Conservation (phyloP, 2,329 filamentous ascomycete species). For the Colletotrichum karsti region DNA sequence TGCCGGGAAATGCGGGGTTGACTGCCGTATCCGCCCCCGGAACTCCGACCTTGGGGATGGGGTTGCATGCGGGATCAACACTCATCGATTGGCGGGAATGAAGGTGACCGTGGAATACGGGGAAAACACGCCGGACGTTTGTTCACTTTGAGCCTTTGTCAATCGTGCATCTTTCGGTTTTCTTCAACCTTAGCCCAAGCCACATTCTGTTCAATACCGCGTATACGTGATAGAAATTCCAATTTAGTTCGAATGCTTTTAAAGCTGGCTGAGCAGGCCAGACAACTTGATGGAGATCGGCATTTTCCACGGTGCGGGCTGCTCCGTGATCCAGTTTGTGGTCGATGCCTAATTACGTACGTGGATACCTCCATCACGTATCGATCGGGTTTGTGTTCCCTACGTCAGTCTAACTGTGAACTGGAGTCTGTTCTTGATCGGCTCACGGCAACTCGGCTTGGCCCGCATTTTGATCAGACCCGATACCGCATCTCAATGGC, state of each 20-base stretch:
- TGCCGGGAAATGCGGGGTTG: conserved; percentile 9
- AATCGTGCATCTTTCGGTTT: not conserved
- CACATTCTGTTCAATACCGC: no score
- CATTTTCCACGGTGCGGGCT: not conserved
- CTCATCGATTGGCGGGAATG: not conserved
- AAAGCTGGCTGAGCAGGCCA: not conserved
- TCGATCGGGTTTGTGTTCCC: not conserved
- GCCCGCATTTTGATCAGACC: not conserved
- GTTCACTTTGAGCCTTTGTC: not conserved
- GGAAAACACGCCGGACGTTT: not conserved
- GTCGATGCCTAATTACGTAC: not conserved
- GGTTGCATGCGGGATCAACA: conserved; percentile 1
- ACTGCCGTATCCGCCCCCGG: conserved; percentile 6
- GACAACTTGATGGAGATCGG: not conserved
- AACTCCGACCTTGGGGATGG: not conserved
- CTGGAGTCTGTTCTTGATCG: not conserved
- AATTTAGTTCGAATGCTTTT: no score
- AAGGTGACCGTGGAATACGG: not conserved
- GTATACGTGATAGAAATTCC: no score
- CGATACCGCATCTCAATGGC: not conserved
- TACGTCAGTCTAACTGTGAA: not conserved
- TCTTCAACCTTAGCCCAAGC: not conserved
- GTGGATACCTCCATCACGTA: not conserved
- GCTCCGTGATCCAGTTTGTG: not conserved
- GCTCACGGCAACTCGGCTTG: not conserved